These are phyloP conservation scores for Schwanniomyces pseudopolymorphus DNA, from an alignment of 805 yeast genomes.

Conservation along the genomic window DNA sequence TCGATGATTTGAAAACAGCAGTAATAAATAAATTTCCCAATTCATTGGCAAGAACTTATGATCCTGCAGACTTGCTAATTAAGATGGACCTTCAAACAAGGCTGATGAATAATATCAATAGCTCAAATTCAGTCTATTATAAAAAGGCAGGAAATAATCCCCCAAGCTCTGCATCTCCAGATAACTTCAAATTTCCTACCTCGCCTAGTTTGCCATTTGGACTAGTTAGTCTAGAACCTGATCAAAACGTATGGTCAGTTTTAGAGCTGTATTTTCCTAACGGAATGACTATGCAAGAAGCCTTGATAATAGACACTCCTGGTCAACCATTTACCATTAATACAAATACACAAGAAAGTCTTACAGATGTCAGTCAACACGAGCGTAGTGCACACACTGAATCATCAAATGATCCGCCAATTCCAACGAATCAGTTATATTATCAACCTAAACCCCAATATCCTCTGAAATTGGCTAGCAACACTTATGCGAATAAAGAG, in stretches of 20 bases:
- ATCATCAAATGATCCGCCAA: neutral
- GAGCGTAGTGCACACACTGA: neutral
- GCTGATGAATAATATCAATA: conserved; percentile 3
- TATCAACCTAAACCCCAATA: conserved; percentile 39
- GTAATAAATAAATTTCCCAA: conserved; percentile 67
- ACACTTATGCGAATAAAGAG: conserved; percentile 16
- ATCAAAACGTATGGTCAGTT: conserved; percentile 55
- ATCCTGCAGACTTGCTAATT: conserved; percentile 65
- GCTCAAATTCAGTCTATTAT: conserved; percentile 8
- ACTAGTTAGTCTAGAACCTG: conserved; percentile 49
- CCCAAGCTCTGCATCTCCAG: conserved; percentile 13
- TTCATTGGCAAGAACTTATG: conserved; percentile 56
- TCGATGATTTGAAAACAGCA: conserved; percentile 78
- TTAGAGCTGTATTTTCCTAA: conserved; percentile 60
- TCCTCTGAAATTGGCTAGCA: conserved; percentile 6
- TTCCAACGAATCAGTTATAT: conserved; percentile 9
- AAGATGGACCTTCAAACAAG: conserved; percentile 24
- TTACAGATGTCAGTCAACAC: neutral
- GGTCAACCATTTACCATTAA: neutral
- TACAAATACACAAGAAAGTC: neutral
- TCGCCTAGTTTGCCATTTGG: conserved; percentile 7
- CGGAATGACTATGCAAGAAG: conserved; percentile 69
- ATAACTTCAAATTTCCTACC: conserved; percentile 7
- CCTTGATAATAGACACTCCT: conserved; percentile 60
- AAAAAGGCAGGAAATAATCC: conserved; percentile 12